Evolutionary conservation across 1,284 basidiomycete species (phyloP), one percentile per base, ranked within the genome.

Genomic region (Gymnopus androsaceus): DNA sequence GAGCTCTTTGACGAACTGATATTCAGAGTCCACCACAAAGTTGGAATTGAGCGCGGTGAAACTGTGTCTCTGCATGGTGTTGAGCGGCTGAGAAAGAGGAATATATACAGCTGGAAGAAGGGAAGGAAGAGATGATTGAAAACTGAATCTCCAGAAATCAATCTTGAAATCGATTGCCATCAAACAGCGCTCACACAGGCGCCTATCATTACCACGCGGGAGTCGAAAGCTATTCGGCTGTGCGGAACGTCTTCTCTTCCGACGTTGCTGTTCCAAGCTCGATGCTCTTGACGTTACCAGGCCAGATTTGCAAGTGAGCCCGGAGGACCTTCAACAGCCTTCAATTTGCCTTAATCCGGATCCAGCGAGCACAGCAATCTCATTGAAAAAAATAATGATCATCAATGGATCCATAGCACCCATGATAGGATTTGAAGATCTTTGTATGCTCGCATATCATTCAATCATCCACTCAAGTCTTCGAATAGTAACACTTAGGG

Each of bases 1-100:
- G 55, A 97, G 88, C 69, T 96, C 95, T 75, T 97, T 98, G 71
- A 95, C 91, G 69, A 92, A 95, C 69, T 89, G 83, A 72, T 97
- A 98, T 68, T 94, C 92, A 31, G 89, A 81, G 69, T 97, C 94
- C 65, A 98, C 93, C 59, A 94, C 76, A 70, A 93, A 93, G 41
- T 80, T 87, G 49, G 88, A 90, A 69, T 91, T 91, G 63, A 93
- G 83, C 2, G 90, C 90, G 57, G 78, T 85, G 73, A 92, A 92
- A 37, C 80, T 84, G 68, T 90, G 87, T 63, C 87, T 76, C 67
- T 86, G 83, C 81, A 77, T 78, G 66, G 25, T 86, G 83, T 81
- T 77, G 77, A 54, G 53, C 57, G 57, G 23, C 51, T 1, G 25
- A 33, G 33, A 17, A 19, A 3, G 9, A n/a, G 23, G 21, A 23